Evolutionary conservation across 169 alveolate species (phyloP).

Genomic region (Cryptosporidium xiaoi): DNA sequence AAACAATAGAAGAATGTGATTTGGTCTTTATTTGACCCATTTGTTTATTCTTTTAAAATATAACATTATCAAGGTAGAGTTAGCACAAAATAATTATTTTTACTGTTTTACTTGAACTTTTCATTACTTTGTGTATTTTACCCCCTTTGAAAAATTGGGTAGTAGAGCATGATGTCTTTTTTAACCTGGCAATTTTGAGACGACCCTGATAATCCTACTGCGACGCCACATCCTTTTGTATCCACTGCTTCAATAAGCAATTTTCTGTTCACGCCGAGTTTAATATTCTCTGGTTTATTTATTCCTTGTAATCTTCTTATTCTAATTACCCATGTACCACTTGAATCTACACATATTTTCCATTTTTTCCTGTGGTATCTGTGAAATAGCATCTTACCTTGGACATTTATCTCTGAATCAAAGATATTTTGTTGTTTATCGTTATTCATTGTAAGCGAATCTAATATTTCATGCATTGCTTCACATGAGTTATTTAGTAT

Average conservation of each 20-base stretch:
- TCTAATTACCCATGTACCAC: conserved; percentile 14
- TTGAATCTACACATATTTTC: conserved; percentile 33
- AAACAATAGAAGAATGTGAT: too few species aligned
- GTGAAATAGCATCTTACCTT: conserved; percentile 64
- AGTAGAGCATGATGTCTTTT: too few species aligned
- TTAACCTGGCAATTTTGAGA: too few species aligned
- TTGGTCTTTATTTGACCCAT: too few species aligned
- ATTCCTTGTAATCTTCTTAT: not conserved
- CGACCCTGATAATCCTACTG: too few species aligned
- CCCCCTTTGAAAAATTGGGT: too few species aligned
- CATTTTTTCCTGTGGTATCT: conserved; percentile 52
- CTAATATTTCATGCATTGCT: conserved; percentile 64
- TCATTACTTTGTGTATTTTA: too few species aligned
- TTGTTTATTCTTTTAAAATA: too few species aligned
- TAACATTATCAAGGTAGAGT: too few species aligned
- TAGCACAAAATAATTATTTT: too few species aligned
- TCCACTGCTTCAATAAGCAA: conserved; percentile 48
- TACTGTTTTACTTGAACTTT: too few species aligned
- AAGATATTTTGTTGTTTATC: not conserved
- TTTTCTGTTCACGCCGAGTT: conserved; percentile 4
- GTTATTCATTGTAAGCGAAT: not conserved
- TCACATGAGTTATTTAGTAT: conserved; percentile 62
- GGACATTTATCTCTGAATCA: conserved; percentile 38
- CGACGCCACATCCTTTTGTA: not conserved
- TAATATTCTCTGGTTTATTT: conserved; percentile 19